Percentiles rank a stretch among this genome's conserved stretches.
phyloP scores from a whole-genome alignment of 1,284 basidiomycete genomes.

The Boletellus sp. region DNA sequence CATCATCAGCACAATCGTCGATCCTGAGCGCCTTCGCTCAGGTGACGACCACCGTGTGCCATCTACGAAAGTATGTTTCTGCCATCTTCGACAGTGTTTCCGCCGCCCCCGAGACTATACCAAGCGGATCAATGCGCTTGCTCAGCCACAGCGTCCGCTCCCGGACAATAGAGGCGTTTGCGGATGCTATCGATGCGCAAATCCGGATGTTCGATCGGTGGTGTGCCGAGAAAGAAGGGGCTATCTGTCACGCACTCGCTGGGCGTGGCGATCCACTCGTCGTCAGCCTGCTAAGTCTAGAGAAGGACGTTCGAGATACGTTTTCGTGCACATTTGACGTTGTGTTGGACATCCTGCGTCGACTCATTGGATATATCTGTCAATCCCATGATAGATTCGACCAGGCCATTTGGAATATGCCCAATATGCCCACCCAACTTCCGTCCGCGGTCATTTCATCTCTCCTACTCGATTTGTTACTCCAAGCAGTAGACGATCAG shows the following conservation, averaged over 20 bases:
- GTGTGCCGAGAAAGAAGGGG: slow-evolving; percentile 68
- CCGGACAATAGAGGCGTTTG: slow-evolving; percentile 76
- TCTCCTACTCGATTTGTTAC: slow-evolving; percentile 59
- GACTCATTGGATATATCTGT: slow-evolving; percentile 28
- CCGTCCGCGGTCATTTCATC: slow-evolving; percentile 51
- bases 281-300: slow-evolving; percentile 65
- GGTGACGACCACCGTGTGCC: slow-evolving; percentile 55
- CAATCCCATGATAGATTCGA: slow-evolving; percentile 30
- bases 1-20: slow-evolving; percentile 57
- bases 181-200: slow-evolving; percentile 64
- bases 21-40: slow-evolving; percentile 55
- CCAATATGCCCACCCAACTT: slow-evolving; percentile 40
- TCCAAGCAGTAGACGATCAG: slow-evolving; percentile 51
- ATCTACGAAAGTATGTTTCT: slow-evolving; percentile 57
- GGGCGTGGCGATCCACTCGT: slow-evolving; percentile 45
- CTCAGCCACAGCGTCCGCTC: slow-evolving; percentile 33
- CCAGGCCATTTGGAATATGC: slow-evolving; percentile 40
- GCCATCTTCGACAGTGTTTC: slow-evolving; percentile 38
- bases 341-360: slow-evolving; percentile 45
- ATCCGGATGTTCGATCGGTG: slow-evolving; percentile 59
- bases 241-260: slow-evolving; percentile 52
- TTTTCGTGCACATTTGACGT: slow-evolving; percentile 58
- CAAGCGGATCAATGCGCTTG: slow-evolving; percentile 17
- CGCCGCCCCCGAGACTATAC: slow-evolving; percentile 18
- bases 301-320: slow-evolving; percentile 52